Base-by-base conservation (phyloP, 257 asterid species). In the Linaria vulgaris region DNA sequence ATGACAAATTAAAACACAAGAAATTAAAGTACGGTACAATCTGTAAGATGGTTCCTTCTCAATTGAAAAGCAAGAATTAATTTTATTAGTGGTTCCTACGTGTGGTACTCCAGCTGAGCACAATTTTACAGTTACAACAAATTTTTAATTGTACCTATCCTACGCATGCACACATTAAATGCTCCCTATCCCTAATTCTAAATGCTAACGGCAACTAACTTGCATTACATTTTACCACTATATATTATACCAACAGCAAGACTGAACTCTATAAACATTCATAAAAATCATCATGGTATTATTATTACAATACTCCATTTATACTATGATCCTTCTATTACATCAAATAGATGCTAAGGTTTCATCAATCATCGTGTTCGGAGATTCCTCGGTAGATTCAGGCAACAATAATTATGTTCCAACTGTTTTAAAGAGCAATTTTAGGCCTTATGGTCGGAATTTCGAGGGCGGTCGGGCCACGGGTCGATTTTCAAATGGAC, bases 381-480 rank as follows among this genome's bases (percentile, higher is more conserved):
- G 96, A 17, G 95, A 86, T 69, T 88, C 95, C 21, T 54, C 96
- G 0, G 96, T 89, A 0, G 97, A 89, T 77, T 60, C 97, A 0
- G 96, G 95, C 3, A 89, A 86, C 78, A 86, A 89, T 21, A 86
- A 89, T 74, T 64, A 72, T 68, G 74, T 84, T 25, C 63, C 75
- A 1, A 86, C 96, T 0, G 19, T 74, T 1, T 68, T 71, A 5
- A 82, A 57, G 66, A 86, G 95, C 72, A 75, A 89, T 59, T 89
- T 89, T 79, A 37, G n/a, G 75, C 97, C 97, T 1, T 86, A 83
- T 15, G 95, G 89, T 5, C 78, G 89, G 0, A 94, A 89, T 63
- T 84, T 82, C 23, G 48, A 71, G 0, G 89, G 88, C 0, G 90
- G 84, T 16, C 43, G 17, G 61, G 72, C 95, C 9, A 89, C 95